Base-by-base conservation (phyloP, 139 green algal species). In the Haematococcus lacustris region DNA sequence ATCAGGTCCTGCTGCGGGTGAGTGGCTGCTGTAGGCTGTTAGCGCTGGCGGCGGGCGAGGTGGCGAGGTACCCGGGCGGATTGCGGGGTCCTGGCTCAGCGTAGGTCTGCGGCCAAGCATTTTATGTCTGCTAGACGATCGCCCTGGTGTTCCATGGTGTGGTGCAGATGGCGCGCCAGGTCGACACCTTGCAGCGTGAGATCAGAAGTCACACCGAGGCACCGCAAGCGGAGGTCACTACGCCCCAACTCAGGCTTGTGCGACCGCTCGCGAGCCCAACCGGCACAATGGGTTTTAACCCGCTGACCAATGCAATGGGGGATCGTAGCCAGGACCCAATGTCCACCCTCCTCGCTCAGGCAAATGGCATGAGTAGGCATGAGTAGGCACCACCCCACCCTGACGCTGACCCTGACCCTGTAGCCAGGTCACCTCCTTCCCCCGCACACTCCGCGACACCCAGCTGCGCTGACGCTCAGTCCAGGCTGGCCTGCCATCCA, bases 171-270 rank as follows among this genome's bases (percentile, higher is more conserved):
- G 63, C 63, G 5, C 63, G 63, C 6, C 63, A 69, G 21, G 63
- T 69, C 37, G 63, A 69, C 35, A 23, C 51, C 25, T 30, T 69
- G 63, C 63, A 69, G 37, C 50, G 30, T 5, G 37, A 21, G n/a
- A 40, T 69, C 37, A 35, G 63, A 35, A 51, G 37, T 3, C n/a
- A n/a, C n/a, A n/a, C n/a, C n/a, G n/a, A n/a, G n/a, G 37, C 35
- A 23, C 30, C 63, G 35, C 35, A 35, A 17, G 7, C 34, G 3
- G 63, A 69, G 37, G 21, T 21, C 21, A 6, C 6, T 13, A 7
- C 63, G 21, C 21, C 63, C 34, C 63, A 69, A 37, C 50, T 69
- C 63, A 69, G 51, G 63, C 50, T 69, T 26, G 51, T 69, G 4
- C 63, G 21, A 34, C 63, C 3, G 30, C 5, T 6, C 37, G 37